phyloP scores from a whole-genome alignment of 2,329 filamentous ascomycete species.

The Microcera coccophila region DNA sequence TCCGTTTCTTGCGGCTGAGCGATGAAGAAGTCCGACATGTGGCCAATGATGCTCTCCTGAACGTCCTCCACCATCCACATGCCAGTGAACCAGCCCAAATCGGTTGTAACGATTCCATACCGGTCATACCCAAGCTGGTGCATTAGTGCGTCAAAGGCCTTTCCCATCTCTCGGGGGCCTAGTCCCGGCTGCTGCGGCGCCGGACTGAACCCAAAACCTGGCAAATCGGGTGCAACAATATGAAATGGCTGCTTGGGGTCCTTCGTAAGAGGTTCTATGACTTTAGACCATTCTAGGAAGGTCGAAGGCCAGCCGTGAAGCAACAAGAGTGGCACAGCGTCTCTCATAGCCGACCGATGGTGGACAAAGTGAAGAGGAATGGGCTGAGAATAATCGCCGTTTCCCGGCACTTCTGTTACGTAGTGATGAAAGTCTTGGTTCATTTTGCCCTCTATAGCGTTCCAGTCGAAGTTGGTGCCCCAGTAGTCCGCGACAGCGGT shows the following conservation, averaged over 20 bases:
- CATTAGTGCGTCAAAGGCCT: slow-evolving; percentile 14
- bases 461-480: slow-evolving; percentile 22
- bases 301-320: too few relatives aligned
- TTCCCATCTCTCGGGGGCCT: slow-evolving; percentile 8
- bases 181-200: slow-evolving; percentile 11
- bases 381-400: slow-evolving; percentile 1
- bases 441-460: too few relatives aligned
- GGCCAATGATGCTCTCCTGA: slow-evolving; percentile 8
- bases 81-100: slow-evolving; percentile 11
- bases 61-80: slow-evolving; percentile 10
- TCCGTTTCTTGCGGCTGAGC: not conserved
- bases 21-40: slow-evolving; percentile 2
- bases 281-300: too few relatives aligned
- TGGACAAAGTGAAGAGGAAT: too few relatives aligned
- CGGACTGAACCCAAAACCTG: slow-evolving; percentile 20
- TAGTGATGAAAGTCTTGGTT: slow-evolving; percentile 22
- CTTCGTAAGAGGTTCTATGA: too few relatives aligned
- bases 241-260: too few relatives aligned
- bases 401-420: slow-evolving; percentile 13
- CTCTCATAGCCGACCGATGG: too few relatives aligned
- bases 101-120: slow-evolving; percentile 12
- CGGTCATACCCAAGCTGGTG: slow-evolving; percentile 13
- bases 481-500: too few relatives aligned
- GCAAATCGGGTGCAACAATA: slow-evolving; percentile 16
- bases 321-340: too few relatives aligned